phyloP scores from a whole-genome alignment of 495 filamentous ascomycete genomes.

The Chaetomium fimeti region DNA sequence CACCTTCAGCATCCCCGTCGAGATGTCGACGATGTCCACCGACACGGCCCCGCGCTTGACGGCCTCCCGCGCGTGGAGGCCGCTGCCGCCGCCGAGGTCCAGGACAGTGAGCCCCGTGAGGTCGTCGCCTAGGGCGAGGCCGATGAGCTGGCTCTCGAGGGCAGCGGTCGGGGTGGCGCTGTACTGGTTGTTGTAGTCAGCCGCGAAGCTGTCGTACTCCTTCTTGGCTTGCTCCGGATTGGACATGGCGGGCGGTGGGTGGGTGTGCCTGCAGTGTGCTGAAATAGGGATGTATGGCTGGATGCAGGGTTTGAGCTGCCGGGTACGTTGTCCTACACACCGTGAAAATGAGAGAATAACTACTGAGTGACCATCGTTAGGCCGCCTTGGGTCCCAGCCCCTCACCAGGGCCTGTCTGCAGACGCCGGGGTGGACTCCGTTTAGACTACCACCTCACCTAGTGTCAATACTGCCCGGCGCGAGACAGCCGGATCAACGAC shows the following conservation, averaged over 20 bases:
- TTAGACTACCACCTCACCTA: too few species aligned
- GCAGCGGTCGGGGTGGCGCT: background rate
- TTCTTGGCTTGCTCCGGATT: background rate
- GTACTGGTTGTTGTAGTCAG: background rate
- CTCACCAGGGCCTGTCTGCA: too few species aligned
- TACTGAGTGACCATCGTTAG: too few species aligned
- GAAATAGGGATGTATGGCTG: background rate
- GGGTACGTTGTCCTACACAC: background rate
- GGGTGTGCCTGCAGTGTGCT: background rate
- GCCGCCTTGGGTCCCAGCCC: too few species aligned
- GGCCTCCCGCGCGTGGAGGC: conserved; percentile 33
- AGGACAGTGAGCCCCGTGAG: conserved; percentile 34
- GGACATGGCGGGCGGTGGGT: background rate
- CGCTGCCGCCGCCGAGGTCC: conserved; percentile 42
- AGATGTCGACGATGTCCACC: conserved; percentile 39
- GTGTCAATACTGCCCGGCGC: too few species aligned
- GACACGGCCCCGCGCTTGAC: conserved; percentile 29
- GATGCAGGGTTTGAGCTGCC: background rate
- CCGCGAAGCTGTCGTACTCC: conserved; percentile 3
- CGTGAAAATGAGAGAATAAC: too few species aligned
- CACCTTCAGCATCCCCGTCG: conserved; percentile 30
- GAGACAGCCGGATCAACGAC: background rate
- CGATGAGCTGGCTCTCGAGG: conserved; percentile 30
- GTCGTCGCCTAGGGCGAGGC: conserved; percentile 27
- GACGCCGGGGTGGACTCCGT: too few species aligned